phyloP scores from a whole-genome alignment of 2,329 filamentous ascomycete species.

The Scleromitrula shiraiana region DNA sequence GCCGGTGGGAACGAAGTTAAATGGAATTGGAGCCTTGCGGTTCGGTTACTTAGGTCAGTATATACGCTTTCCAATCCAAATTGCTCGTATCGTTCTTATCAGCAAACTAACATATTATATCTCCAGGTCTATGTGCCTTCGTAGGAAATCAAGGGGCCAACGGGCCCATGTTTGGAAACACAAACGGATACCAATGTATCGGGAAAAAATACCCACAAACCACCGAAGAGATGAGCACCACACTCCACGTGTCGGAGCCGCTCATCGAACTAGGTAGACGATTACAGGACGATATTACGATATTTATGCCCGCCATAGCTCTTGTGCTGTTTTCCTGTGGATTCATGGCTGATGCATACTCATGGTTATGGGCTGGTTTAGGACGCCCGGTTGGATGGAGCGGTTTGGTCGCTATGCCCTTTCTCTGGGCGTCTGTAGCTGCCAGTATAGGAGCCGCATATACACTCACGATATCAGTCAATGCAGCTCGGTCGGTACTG shows the following conservation, averaged over 20 bases:
- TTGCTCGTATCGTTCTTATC: too few species aligned
- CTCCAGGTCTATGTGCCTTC: constrained; percentile 3
- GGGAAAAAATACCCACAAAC: constrained; percentile 3
- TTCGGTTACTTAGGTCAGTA: constrained; percentile 5
- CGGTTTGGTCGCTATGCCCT: constrained; percentile 1
- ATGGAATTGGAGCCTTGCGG: not conserved
- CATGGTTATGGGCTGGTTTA: constrained; percentile 5
- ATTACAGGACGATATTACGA: constrained; percentile 3
- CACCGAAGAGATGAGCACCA: not conserved
- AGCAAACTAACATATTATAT: not conserved
- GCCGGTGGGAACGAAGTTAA: not conserved
- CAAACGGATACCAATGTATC: constrained; percentile 5
- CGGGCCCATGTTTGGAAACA: constrained; percentile 5
- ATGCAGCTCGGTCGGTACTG: too few species aligned
- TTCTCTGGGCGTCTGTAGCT: constrained; percentile 1
- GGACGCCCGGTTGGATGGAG: not conserved
- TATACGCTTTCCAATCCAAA: not conserved
- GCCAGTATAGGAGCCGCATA: constrained; percentile 1
- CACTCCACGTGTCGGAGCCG: constrained; percentile 1
- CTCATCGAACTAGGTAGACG: not conserved
- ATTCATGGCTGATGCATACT: not conserved
- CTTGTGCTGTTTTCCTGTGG: not conserved
- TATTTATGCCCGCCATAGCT: not conserved
- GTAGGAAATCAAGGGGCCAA: constrained; percentile 4
- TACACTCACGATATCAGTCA: constrained; percentile 1